Percentiles rank a stretch among this genome's conserved stretches.
These are phyloP conservation scores for Penicillium sclerotiorum DNA, from an alignment of 2,329 filamentous ascomycete genomes.

Conservation along the genomic window DNA sequence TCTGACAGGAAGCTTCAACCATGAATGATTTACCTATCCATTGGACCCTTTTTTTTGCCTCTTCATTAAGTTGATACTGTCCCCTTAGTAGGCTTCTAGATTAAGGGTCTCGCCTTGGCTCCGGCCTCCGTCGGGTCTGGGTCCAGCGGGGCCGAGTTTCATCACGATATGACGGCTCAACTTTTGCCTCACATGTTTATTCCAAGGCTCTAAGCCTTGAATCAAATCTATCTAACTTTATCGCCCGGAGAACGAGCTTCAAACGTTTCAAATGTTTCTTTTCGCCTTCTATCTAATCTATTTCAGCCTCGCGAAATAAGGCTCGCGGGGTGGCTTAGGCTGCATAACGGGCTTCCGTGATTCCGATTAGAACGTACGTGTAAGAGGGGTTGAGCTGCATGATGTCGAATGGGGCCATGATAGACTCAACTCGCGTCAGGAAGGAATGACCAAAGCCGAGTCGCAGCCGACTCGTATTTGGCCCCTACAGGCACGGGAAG, in stretches of 20 bases:
- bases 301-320: constrained; percentile 14
- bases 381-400: not conserved
- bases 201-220: not conserved
- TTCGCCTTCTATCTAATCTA: no score
- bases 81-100: constrained; percentile 9
- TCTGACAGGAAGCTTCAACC: not conserved
- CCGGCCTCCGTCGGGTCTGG: constrained; percentile 25
- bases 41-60: no score
- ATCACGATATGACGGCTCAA: constrained; percentile 6
- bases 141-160: constrained; percentile 17
- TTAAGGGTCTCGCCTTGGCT: not conserved
- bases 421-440: constrained; percentile 6
- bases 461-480: not conserved
- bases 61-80: not conserved
- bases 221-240: no score
- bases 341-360: not conserved
- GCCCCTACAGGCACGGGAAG: not conserved
- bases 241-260: no score
- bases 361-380: not conserved
- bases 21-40: no score
- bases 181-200: constrained; percentile 14
- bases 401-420: constrained; percentile 5
- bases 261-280: no score
- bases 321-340: constrained; percentile 19
- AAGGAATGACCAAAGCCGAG: not conserved